phyloP scores from a whole-genome alignment of 2,329 filamentous ascomycete species.

The Ceratocystis papillata region DNA sequence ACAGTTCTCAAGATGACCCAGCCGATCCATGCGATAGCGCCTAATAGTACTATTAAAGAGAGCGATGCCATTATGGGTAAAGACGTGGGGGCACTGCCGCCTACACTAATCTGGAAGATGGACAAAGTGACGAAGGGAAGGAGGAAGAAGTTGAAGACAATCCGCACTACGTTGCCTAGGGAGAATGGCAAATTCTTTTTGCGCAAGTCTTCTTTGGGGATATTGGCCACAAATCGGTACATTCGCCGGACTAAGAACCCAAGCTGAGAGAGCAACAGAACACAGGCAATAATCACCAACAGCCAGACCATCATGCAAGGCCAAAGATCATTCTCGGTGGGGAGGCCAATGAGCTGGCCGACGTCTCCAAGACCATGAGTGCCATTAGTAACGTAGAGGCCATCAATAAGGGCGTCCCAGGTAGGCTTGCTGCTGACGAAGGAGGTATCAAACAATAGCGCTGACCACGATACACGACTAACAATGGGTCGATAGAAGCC shows the following conservation, averaged over 20 bases:
- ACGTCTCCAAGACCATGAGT: slow-evolving; percentile 69
- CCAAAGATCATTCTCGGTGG: slow-evolving; percentile 70
- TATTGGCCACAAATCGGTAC: slow-evolving; percentile 58
- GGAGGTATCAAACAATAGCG: slow-evolving; percentile 85
- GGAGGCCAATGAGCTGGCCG: slow-evolving; percentile 74
- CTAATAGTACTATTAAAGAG: slow-evolving; percentile 60
- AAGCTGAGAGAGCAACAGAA: slow-evolving; percentile 60
- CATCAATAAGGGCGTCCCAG: slow-evolving; percentile 61
- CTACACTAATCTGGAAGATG: slow-evolving; percentile 80
- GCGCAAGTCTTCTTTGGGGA: slow-evolving; percentile 73
- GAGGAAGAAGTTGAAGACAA: slow-evolving; percentile 87
- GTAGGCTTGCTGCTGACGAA: slow-evolving; percentile 61
- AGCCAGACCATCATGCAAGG: slow-evolving; percentile 89
- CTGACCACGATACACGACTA: slow-evolving; percentile 79
- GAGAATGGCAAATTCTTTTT: slow-evolving; percentile 88
- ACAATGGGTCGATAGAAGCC: slow-evolving; percentile 89
- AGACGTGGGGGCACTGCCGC: slow-evolving; percentile 54
- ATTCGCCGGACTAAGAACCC: slow-evolving; percentile 70
- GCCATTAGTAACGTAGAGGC: slow-evolving; percentile 72
- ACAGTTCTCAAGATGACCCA: slow-evolving; percentile 68
- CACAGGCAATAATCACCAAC: slow-evolving; percentile 58
- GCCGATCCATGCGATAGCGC: slow-evolving; percentile 68
- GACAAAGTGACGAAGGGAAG: slow-evolving; percentile 78
- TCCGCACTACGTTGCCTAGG: slow-evolving; percentile 64
- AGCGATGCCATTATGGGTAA: slow-evolving; percentile 65